Evolutionary conservation across 768 basidiomycete genomes (phyloP).

Genomic region (Tylopilus rubrobrunneus): DNA sequence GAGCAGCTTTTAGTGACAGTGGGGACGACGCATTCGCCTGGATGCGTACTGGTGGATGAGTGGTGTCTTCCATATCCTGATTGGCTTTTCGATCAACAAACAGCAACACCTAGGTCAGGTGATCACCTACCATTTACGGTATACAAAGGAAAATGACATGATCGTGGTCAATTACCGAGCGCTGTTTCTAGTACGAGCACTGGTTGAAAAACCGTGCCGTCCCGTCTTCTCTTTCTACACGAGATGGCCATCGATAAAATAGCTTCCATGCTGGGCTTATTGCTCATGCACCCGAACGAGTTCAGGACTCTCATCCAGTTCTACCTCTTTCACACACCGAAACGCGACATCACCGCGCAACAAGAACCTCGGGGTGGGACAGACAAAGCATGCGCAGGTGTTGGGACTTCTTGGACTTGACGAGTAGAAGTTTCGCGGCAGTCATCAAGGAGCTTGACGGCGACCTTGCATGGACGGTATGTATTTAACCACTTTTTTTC

Average conservation of each 20-base stretch:
- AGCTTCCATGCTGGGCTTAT: slow-evolving; percentile 56
- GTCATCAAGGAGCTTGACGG: slow-evolving; percentile 97
- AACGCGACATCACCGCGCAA: slow-evolving; percentile 75
- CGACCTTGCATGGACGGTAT: slow-evolving; percentile 85
- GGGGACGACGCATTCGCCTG: slow-evolving; percentile 33
- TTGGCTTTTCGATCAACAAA: too few species aligned
- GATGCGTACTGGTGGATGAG: slow-evolving; percentile 48
- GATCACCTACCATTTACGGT: slow-evolving; percentile 1
- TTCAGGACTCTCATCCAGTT: slow-evolving; percentile 82
- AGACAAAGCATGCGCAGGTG: slow-evolving; percentile 81
- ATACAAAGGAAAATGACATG: slow-evolving; percentile 11
- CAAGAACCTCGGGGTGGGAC: slow-evolving; percentile 85
- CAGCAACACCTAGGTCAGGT: slow-evolving; percentile 4
- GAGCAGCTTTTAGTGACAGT: slow-evolving; percentile 39
- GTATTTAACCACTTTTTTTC: slow-evolving; percentile 30
- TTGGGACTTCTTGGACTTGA: slow-evolving; percentile 86
- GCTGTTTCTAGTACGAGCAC: too few species aligned
- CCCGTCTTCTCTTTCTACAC: neutral
- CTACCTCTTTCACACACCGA: slow-evolving; percentile 74
- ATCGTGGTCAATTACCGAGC: slow-evolving; percentile 2
- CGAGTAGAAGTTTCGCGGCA: slow-evolving; percentile 84
- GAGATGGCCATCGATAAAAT: slow-evolving; percentile 46
- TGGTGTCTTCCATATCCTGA: slow-evolving; percentile 49
- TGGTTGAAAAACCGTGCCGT: slow-evolving; percentile 1
- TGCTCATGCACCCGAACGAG: slow-evolving; percentile 79